A percentile compares a stretch with the other conserved stretches of the same genome.
Evolutionary conservation across 2,329 filamentous ascomycete genomes (phyloP).

Genomic region (Penicillium thymicola): DNA sequence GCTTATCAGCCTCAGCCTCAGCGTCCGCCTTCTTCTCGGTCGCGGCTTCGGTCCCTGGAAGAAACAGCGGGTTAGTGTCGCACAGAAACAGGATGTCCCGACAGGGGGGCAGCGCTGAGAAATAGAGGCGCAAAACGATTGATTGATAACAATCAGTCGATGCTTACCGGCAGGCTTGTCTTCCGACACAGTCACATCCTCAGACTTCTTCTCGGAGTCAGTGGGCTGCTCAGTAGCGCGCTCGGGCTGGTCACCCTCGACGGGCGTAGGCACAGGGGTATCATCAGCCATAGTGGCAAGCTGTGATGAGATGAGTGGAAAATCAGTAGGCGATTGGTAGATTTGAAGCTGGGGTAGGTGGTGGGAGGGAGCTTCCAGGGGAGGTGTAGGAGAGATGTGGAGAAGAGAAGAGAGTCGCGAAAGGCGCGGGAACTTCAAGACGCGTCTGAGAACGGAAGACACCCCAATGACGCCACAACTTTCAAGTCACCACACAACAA

Average conservation of each 20-base stretch:
- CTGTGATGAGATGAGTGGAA: slow-evolving; percentile 11
- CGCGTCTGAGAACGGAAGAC: slow-evolving; percentile 23
- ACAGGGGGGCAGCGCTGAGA: neutral
- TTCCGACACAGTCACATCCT: slow-evolving; percentile 19
- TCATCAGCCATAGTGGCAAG: slow-evolving; percentile 40
- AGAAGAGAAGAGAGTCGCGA: slow-evolving; percentile 29
- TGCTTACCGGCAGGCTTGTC: slow-evolving; percentile 22
- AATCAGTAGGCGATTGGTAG: slow-evolving; percentile 13
- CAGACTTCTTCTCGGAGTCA: slow-evolving; percentile 28
- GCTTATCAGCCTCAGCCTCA: slow-evolving; percentile 29
- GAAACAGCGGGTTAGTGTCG: slow-evolving; percentile 19
- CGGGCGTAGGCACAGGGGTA: slow-evolving; percentile 32
- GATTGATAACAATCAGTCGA: neutral
- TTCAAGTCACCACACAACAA: neutral
- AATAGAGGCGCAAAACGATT: neutral
- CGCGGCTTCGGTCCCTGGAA: slow-evolving; percentile 18
- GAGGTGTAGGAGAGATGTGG: slow-evolving; percentile 22
- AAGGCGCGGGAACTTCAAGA: slow-evolving; percentile 26
- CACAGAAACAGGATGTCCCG: slow-evolving; percentile 11
- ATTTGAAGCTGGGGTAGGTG: slow-evolving; percentile 14
- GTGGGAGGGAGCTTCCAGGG: slow-evolving; percentile 21
- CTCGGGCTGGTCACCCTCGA: slow-evolving; percentile 34
- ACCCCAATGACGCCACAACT: slow-evolving; percentile 24
- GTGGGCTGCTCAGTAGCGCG: slow-evolving; percentile 26
- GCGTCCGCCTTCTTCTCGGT: slow-evolving; percentile 30